Evolutionary conservation across 164 flowering plant genomes (phyloP).

Genomic region (Macadamia integrifolia): DNA sequence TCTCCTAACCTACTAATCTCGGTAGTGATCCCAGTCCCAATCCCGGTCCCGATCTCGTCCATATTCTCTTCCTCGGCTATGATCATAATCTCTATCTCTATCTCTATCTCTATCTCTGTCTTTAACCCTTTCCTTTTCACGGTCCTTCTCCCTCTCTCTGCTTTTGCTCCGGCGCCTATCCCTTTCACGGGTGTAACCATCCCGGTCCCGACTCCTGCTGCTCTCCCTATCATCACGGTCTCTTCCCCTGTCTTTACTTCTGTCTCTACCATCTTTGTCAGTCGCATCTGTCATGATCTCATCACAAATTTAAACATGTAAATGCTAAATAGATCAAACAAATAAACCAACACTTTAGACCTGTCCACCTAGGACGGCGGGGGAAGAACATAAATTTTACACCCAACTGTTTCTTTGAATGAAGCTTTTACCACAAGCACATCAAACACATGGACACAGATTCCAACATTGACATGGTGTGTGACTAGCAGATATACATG

Average conservation of each 20-base stretch:
- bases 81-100: constrained; percentile 30
- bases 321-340: neutral
- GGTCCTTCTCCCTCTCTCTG: constrained; percentile 54
- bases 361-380: too few relatives aligned
- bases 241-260: constrained; percentile 64
- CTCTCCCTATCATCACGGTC: constrained; percentile 44
- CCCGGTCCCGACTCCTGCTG: constrained; percentile 29
- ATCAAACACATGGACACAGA: too few relatives aligned
- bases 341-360: neutral
- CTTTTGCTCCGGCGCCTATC: constrained; percentile 46
- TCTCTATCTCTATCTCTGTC: constrained; percentile 46
- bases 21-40: constrained; percentile 43
- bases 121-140: constrained; percentile 25
- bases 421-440: too few relatives aligned
- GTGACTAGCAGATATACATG: too few relatives aligned
- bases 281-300: constrained; percentile 28
- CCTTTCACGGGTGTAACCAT: constrained; percentile 32
- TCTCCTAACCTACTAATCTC: constrained; percentile 21
- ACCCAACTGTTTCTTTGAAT: too few relatives aligned
- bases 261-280: constrained; percentile 64
- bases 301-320: neutral
- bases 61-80: constrained; percentile 50
- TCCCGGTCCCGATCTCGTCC: constrained; percentile 54
- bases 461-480: neutral
- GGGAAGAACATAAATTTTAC: too few relatives aligned